These are phyloP conservation scores for Endotrypanum monterogeii DNA, from an alignment of 208 protist species.

Conservation along the genomic window DNA sequence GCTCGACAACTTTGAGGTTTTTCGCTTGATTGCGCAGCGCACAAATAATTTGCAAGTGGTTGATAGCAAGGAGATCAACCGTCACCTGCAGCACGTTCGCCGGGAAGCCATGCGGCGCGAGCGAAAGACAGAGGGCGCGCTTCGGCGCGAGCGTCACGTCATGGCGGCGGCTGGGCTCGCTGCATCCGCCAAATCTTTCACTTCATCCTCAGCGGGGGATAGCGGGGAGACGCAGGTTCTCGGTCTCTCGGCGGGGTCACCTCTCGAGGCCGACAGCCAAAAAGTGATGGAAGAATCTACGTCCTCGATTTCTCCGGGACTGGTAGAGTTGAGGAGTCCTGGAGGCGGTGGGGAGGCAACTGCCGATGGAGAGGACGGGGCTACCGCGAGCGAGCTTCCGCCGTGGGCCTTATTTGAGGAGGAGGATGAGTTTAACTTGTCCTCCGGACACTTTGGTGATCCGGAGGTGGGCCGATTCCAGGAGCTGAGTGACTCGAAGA, in stretches of 20 bases:
- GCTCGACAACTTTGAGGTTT: constrained; percentile 87
- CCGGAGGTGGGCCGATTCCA: constrained; percentile 66
- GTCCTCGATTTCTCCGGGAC: neutral
- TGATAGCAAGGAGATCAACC: constrained; percentile 89
- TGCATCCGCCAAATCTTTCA: constrained; percentile 65
- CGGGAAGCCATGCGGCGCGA: constrained; percentile 57
- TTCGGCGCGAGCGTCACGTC: constrained; percentile 71
- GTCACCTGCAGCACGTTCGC: constrained; percentile 70
- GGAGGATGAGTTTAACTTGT: constrained; percentile 85
- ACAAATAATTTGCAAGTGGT: constrained; percentile 92
- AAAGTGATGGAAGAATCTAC: neutral
- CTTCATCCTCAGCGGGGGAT: constrained; percentile 16
- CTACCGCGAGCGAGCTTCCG: constrained; percentile 61
- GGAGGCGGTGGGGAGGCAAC: neutral
- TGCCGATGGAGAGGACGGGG: constrained; percentile 5
- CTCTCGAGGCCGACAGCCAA: neutral
- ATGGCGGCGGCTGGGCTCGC: constrained; percentile 67
- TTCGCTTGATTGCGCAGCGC: constrained; percentile 87
- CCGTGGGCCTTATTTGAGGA: constrained; percentile 81
- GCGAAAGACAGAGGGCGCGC: constrained; percentile 45
- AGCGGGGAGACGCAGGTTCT: constrained; percentile 32
- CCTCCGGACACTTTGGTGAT: constrained; percentile 79
- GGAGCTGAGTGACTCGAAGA: constrained; percentile 84
- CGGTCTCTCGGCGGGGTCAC: constrained; percentile 27
- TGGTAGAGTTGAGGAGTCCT: neutral